Evolutionary conservation across 257 asterid genomes (phyloP).

Genomic region (Leonotis leonurus): DNA sequence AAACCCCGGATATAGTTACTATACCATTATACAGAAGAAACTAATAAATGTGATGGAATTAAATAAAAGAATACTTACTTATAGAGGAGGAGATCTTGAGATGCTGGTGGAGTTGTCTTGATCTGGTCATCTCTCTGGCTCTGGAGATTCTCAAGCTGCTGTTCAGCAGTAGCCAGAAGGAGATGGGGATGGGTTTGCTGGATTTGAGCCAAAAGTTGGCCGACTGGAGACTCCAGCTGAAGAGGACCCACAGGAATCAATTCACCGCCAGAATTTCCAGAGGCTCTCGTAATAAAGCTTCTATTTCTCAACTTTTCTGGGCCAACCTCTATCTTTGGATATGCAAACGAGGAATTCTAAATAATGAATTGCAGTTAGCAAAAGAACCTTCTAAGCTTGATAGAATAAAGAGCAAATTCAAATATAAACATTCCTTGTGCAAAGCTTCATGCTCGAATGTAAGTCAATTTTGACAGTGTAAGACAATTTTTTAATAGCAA

Average conservation of each 20-base stretch:
- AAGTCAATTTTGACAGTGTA: background rate
- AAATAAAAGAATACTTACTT: slow-evolving; percentile 37
- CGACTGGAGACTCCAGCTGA: slow-evolving; percentile 76
- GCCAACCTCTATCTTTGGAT: slow-evolving; percentile 42
- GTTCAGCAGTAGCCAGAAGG: slow-evolving; percentile 68
- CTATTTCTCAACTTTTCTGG: slow-evolving; percentile 41
- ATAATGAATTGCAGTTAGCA: slow-evolving; percentile 17
- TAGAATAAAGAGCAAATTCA: background rate
- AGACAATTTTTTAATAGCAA: background rate
- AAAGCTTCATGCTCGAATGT: background rate
- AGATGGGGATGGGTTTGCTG: slow-evolving; percentile 73
- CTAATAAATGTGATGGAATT: background rate
- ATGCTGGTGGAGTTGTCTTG: slow-evolving; percentile 39
- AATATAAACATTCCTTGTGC: background rate
- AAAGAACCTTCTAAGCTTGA: background rate
- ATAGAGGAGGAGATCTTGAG: slow-evolving; percentile 62
- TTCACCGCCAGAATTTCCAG: slow-evolving; percentile 48
- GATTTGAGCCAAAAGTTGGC: slow-evolving; percentile 69
- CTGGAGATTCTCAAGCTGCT: slow-evolving; percentile 88
- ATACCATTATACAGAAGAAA: too few species aligned
- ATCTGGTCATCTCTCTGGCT: slow-evolving; percentile 48
- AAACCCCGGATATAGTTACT: background rate
- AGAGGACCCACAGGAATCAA: slow-evolving; percentile 66
- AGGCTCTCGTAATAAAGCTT: slow-evolving; percentile 49
- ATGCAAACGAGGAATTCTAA: slow-evolving; percentile 46